These are phyloP conservation scores for Ehretia macrophylla DNA, from an alignment of 257 asterid genomes.

Conservation along the genomic window DNA sequence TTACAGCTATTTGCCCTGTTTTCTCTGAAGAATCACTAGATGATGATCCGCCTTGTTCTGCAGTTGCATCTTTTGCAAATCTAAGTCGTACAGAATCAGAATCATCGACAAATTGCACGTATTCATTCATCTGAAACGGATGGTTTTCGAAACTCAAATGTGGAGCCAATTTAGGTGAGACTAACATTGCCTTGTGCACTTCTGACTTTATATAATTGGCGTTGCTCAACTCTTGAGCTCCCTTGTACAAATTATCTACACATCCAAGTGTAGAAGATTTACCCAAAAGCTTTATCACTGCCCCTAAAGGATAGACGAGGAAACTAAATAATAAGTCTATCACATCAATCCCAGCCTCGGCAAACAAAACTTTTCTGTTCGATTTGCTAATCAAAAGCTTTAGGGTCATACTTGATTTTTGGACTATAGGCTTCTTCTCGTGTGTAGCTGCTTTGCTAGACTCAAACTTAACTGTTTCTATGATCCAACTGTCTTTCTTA, in stretches of 20 bases:
- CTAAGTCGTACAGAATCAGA: background rate
- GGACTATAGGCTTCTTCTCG: background rate
- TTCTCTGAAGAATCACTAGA: no score
- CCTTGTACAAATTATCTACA: conserved; percentile 14
- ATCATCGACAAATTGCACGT: background rate
- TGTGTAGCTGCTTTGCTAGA: background rate
- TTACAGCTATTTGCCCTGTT: background rate
- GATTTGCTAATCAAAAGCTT: conserved; percentile 13
- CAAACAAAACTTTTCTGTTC: conserved; percentile 3
- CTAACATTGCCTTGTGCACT: conserved; percentile 1
- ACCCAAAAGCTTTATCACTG: conserved; percentile 8
- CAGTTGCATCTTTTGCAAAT: background rate
- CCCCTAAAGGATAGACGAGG: conserved; percentile 4
- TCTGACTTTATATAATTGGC: conserved; percentile 5
- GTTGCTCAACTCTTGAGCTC: conserved; percentile 4
- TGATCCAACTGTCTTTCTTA: conserved; percentile 7
- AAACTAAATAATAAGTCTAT: conserved; percentile 16
- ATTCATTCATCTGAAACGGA: conserved; percentile 4
- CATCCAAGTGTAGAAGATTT: conserved; percentile 8
- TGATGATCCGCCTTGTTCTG: background rate
- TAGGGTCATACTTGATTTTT: conserved; percentile 9
- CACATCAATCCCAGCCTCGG: conserved; percentile 11
- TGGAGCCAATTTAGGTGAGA: conserved; percentile 11
- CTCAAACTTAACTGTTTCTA: background rate
- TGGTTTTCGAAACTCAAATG: conserved; percentile 2